These are phyloP conservation scores for Xylaria sp. DNA, from an alignment of 2,329 filamentous ascomycete species.

Conservation along the genomic window DNA sequence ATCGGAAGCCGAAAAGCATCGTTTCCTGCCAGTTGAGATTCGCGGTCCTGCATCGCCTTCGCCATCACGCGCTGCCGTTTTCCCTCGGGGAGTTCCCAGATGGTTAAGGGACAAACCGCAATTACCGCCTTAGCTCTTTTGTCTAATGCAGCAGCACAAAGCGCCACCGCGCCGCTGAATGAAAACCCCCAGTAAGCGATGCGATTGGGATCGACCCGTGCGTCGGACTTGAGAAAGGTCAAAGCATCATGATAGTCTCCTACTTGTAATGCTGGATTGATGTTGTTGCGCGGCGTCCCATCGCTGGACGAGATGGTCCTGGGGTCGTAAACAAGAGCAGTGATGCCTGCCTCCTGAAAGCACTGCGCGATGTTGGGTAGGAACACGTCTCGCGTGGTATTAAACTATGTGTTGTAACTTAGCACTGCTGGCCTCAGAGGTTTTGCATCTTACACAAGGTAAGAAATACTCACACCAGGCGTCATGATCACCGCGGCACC, in stretches of 20 bases:
- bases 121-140: background rate
- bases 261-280: constrained; percentile 13
- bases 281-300: constrained; percentile 11
- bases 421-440: too few species aligned
- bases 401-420: too few species aligned
- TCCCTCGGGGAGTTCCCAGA: too few species aligned
- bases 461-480: too few species aligned
- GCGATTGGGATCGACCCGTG: background rate
- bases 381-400: too few species aligned
- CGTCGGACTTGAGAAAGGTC: constrained; percentile 2
- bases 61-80: too few species aligned
- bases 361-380: background rate
- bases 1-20: too few species aligned
- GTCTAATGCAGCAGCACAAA: constrained; percentile 5
- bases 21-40: too few species aligned
- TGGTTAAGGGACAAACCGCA: background rate
- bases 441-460: too few species aligned
- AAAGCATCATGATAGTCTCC: constrained; percentile 18
- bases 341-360: constrained; percentile 19
- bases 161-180: background rate
- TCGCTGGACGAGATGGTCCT: constrained; percentile 5
- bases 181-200: constrained; percentile 19
- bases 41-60: too few species aligned
- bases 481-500: too few species aligned
- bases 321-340: constrained; percentile 15